Base-by-base conservation (phyloP, 2,329 filamentous ascomycete genomes). In the Helminthosporium solani region DNA sequence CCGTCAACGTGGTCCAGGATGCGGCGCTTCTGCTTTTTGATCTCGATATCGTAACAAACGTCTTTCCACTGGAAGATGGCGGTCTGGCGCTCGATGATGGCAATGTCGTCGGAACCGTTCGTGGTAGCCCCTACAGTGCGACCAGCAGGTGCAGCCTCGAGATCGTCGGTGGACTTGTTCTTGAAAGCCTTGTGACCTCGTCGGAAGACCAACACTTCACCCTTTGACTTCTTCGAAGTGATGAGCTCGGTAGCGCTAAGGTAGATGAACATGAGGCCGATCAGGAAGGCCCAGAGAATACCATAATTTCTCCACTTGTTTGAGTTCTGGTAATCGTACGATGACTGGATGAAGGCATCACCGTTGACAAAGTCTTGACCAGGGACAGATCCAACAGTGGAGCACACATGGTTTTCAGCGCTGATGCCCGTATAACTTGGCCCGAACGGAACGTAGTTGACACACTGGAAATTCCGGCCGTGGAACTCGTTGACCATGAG, bases 1-100 rank as follows among this genome's bases (percentile, higher is more conserved):
- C 91, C 91, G 63, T 95, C 87, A 11, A 96, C 88, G 52, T 94
- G 77, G 59, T 96, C 85, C 48, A 96, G 75, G 60, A 96, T 87
- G 34, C 86, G 83, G 14, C 90, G 81, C 1, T 78, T 73, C 59
- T 92, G 83, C 12, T 77, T 77, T 75, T 95, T 95, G 72, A 95
- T 90, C 68, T 88, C 86, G 67, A 89, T 86, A 34, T 80, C 78
- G 54, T 82, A 96, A 72, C 86, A 90, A 1, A 95, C 85, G 57
- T 92, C 79, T 54, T 85, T 80, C 90, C 90, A 95, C 63, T 90
- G 87, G 76, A 95, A 95, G 50, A 91, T 82, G 18, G 87, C 87
- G 3, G 82, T 89, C 64, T 89, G 85, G 54, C 75, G 70, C 75
- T 80, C 68, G 75, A 80, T 69, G 63, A 76, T 56, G 72, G 79